Evolutionary conservation across 2,329 filamentous ascomycete species (phyloP).

Genomic region (Harringtonia lauricola): DNA sequence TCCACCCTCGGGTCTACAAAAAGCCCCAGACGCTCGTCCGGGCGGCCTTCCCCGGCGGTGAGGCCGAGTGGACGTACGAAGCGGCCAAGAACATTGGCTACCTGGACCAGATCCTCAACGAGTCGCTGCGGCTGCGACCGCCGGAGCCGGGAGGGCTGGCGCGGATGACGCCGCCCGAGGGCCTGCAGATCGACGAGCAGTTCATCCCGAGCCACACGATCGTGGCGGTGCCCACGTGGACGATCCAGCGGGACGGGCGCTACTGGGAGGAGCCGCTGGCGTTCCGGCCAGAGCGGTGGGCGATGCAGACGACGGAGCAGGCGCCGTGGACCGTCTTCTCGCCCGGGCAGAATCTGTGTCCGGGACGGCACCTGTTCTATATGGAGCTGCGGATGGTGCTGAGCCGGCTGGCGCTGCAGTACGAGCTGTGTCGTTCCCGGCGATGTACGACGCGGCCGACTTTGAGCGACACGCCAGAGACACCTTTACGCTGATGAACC

Average conservation of each 20-base stretch:
- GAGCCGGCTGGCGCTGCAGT: constrained; percentile 7
- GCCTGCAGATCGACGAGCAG: too few species aligned
- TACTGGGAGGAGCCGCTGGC: constrained; percentile 7
- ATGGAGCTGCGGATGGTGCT: constrained; percentile 11
- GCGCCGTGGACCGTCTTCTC: constrained; percentile 12
- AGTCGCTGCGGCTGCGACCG: constrained; percentile 13
- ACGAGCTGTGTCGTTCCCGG: constrained; percentile 2
- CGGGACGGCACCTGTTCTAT: constrained; percentile 8
- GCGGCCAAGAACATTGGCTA: constrained; percentile 16
- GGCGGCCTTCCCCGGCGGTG: constrained; percentile 19
- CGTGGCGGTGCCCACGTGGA: constrained; percentile 18
- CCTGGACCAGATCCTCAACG: constrained; percentile 26
- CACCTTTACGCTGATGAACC: background rate
- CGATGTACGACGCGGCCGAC: background rate
- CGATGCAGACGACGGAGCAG: constrained; percentile 5
- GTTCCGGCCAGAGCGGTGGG: constrained; percentile 13
- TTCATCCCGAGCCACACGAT: constrained; percentile 23
- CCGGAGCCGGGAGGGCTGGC: too few species aligned
- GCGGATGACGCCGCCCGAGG: too few species aligned
- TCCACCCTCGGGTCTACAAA: constrained; percentile 5
- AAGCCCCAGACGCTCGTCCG: constrained; percentile 8
- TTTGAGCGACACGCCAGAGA: constrained; percentile 2
- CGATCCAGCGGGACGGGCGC: constrained; percentile 13
- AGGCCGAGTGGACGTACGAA: constrained; percentile 18
- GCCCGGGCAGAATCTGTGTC: constrained; percentile 8